These are phyloP conservation scores for Didymella arachidicola DNA, from an alignment of 2,329 filamentous ascomycete genomes.

Conservation along the genomic window DNA sequence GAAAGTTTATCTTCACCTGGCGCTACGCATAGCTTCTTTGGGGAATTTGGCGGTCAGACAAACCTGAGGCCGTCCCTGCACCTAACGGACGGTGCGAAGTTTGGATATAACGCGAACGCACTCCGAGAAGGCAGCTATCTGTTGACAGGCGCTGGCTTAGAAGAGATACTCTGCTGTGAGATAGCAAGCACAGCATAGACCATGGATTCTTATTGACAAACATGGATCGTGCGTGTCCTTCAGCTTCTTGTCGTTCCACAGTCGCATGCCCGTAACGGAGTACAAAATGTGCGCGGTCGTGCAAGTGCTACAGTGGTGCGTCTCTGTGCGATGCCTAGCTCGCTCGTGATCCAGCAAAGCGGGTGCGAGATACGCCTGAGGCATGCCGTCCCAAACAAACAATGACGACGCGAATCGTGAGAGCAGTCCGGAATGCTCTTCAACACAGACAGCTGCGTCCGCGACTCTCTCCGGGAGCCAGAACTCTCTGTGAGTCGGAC, in stretches of 20 bases:
- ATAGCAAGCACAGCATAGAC: conserved; percentile 23
- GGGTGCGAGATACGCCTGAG: conserved; percentile 25
- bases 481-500: conserved; percentile 15
- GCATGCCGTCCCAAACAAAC: conserved; percentile 14
- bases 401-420: conserved; percentile 13
- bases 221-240: conserved; percentile 29
- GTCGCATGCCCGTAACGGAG: conserved; percentile 33
- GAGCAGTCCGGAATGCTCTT: not conserved
- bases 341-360: conserved; percentile 17
- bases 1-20: conserved; percentile 15
- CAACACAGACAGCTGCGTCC: conserved; percentile 1
- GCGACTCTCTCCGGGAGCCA: not conserved
- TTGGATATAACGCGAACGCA: conserved; percentile 3
- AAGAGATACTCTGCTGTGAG: conserved; percentile 43
- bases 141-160: conserved; percentile 16
- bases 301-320: conserved; percentile 18
- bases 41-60: not conserved
- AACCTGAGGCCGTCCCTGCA: conserved; percentile 1
- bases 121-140: conserved; percentile 10
- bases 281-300: conserved; percentile 29
- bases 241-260: conserved; percentile 32
- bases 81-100: not conserved
- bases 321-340: conserved; percentile 26
- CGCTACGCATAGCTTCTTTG: conserved; percentile 11
- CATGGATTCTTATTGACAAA: conserved; percentile 17